A percentile compares a stretch with the other conserved stretches of the same genome.
These are phyloP conservation scores for Termitomyces heimii DNA, from an alignment of 768 basidiomycete genomes.

Conservation along the genomic window DNA sequence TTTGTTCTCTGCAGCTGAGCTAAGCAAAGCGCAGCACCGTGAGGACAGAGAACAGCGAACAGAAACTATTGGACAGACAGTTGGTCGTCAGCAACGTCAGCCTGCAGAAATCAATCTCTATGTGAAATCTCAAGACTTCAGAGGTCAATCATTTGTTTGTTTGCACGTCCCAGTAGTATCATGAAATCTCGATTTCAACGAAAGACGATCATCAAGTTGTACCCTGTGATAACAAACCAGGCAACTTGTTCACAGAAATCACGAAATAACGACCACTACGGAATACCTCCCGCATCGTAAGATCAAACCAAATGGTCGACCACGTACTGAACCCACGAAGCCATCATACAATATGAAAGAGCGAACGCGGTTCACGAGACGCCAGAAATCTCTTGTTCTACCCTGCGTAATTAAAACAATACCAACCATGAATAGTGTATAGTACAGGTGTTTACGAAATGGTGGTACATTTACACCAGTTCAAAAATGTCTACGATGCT, in stretches of 20 bases:
- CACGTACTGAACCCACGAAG: conserved; percentile 1
- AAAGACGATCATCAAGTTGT: neutral
- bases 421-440: neutral
- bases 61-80: neutral
- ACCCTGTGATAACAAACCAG: neutral
- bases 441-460: neutral
- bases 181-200: neutral
- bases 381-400: conserved; percentile 6
- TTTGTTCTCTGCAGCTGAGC: neutral
- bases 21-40: neutral
- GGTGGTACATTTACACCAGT: neutral
- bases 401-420: neutral
- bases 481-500: neutral
- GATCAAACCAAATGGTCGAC: conserved; percentile 4
- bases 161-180: neutral
- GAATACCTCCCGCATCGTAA: neutral
- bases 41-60: neutral
- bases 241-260: neutral
- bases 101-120: neutral
- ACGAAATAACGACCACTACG: neutral
- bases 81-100: neutral
- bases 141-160: neutral
- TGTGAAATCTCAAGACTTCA: neutral
- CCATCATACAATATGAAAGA: neutral
- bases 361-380: neutral